Evolutionary conservation across 176 grass and related monocot species (phyloP), one percentile per base, ranked within the genome.

Genomic region (Neostapfia colusana): DNA sequence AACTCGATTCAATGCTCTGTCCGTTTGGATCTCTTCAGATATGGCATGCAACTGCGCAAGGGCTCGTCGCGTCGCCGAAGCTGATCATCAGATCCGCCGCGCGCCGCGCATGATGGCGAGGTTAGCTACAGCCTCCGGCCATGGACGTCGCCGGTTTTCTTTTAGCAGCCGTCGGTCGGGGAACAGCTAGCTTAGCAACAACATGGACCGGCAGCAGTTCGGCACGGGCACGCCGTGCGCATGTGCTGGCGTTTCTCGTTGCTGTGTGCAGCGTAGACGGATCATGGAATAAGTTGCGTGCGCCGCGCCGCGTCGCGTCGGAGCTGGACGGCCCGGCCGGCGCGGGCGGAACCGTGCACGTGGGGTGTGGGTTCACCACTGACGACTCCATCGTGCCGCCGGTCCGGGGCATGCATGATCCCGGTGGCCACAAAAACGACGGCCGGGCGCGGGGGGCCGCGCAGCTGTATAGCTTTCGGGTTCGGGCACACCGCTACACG

Each of bases 1-100:
- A 79, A 66, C 69, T 41, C 0, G 18, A 75, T 64, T 84, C 44
- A 80, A 57, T 70, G 75, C 46, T 39, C 2, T 20, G 20, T 49
- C 85, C 60, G 51, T 50, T 34, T 8, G 74, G 74, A 63, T 79
- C 62, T 31, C 68, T 41, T 54, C 65, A 10, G 43, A 5, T n/a
- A 8, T 9, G 43, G 8, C 40, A 8, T 9, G 31, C 34, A 31
- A 15, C 15, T 49, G 46, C 3, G 1, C 16, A 18, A 1, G 41
- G 11, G 50, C 20, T 6, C 18, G 11, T n/a, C 17, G 42, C n/a
- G n/a, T 53, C 60, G 45, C 69, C 45, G 10, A 20, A 31, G 23
- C n/a, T 40, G 34, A 12, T 26, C n/a, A 40, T 53, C 45, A 17
- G 25, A 66, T 58, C 65, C 26, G 4, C 58, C 20, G 2, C 0